Conservation (phyloP, 805 yeast genomes). For the Cyberlindnera nakhonratchasimensis region DNA sequence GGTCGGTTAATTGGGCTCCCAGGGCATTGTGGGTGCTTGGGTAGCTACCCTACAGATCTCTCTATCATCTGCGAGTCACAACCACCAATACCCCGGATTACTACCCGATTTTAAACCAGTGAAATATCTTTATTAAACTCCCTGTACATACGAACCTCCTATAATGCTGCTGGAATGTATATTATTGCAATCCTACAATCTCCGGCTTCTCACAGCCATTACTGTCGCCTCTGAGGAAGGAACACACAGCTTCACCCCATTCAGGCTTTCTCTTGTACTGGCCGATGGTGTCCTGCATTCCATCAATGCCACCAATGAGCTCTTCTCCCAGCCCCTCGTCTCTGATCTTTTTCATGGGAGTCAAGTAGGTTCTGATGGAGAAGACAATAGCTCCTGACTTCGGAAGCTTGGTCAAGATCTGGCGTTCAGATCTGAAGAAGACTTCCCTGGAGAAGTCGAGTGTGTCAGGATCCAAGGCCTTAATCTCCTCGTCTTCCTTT, state of each 20-base stretch:
- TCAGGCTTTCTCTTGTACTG: slow-evolving; percentile 58
- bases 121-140: too few species aligned
- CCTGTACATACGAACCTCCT: too few species aligned
- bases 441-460: slow-evolving; percentile 40
- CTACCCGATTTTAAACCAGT: too few species aligned
- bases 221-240: slow-evolving; percentile 37
- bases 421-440: slow-evolving; percentile 60
- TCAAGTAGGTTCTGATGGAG: slow-evolving; percentile 53
- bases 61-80: too few species aligned
- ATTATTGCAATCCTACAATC: slow-evolving; percentile 4
- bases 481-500: slow-evolving; percentile 28
- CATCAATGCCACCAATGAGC: slow-evolving; percentile 59
- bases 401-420: slow-evolving; percentile 51
- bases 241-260: slow-evolving; percentile 67
- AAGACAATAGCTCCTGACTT: slow-evolving; percentile 43
- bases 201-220: slow-evolving; percentile 31
- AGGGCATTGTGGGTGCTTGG: too few species aligned
- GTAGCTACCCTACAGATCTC: too few species aligned
- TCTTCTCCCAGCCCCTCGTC: slow-evolving; percentile 47
- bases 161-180: background rate
- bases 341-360: slow-evolving; percentile 47
- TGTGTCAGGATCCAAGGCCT: slow-evolving; percentile 32
- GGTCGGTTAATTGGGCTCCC: too few species aligned
- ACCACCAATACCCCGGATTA: too few species aligned
- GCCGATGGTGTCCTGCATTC: slow-evolving; percentile 55